Evolutionary conservation across 768 basidiomycete species (phyloP).

Genomic region (Naganishia vaughanmartiniae): DNA sequence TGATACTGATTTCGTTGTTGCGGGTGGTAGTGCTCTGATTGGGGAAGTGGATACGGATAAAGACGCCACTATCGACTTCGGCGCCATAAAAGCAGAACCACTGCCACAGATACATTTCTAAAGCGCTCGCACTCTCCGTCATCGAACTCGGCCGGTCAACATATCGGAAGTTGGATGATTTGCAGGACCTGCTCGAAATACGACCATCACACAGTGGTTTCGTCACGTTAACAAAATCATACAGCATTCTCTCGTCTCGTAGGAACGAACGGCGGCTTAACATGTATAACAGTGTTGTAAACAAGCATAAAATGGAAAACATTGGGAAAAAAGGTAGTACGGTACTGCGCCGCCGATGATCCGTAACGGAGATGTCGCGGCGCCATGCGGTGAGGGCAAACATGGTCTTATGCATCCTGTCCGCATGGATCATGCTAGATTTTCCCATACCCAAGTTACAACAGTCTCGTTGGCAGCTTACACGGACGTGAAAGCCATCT

Average conservation of each 20-base stretch:
- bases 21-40: constrained; percentile 51
- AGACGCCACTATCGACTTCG: constrained; percentile 78
- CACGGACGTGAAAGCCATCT: not conserved
- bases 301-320: constrained; percentile 1
- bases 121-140: not conserved
- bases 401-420: not conserved
- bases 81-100: constrained; percentile 80
- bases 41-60: constrained; percentile 61
- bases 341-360: too few relatives aligned
- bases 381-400: not conserved
- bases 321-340: not conserved
- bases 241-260: not conserved
- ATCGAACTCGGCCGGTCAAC: not conserved
- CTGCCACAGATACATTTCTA: constrained; percentile 55
- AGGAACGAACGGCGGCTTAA: too few relatives aligned
- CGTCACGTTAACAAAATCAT: not conserved
- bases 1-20: not conserved
- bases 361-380: not conserved
- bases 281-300: constrained; percentile 4
- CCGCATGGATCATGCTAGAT: not conserved
- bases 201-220: not conserved
- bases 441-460: not conserved
- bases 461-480: not conserved
- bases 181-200: not conserved
- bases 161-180: too few relatives aligned